Percentiles rank a stretch among this genome's conserved stretches.
phyloP scores from a whole-genome alignment of 2,329 filamentous ascomycete genomes.

The Arthroderma sp. region DNA sequence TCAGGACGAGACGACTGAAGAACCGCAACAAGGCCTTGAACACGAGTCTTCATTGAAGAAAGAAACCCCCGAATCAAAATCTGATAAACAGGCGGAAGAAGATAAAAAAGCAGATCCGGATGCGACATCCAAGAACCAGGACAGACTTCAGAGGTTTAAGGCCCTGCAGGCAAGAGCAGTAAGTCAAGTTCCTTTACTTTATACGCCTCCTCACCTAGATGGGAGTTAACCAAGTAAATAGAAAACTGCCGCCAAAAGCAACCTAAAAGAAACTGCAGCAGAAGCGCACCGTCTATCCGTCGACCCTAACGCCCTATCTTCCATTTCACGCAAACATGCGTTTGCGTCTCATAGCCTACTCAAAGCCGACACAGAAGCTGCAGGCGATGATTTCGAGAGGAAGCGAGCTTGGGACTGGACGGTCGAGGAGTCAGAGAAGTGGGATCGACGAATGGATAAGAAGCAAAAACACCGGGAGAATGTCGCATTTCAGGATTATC shows the following conservation, averaged over 20 bases:
- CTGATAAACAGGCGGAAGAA: neutral
- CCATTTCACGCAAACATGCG: conserved; percentile 73
- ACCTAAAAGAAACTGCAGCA: conserved; percentile 70
- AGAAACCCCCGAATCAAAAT: conserved; percentile 6
- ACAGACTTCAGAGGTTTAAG: conserved; percentile 72
- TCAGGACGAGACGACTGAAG: neutral
- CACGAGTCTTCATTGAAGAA: conserved; percentile 5
- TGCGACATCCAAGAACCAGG: conserved; percentile 33
- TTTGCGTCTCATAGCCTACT: conserved; percentile 85
- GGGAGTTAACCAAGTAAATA: conserved; percentile 13
- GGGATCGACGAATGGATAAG: conserved; percentile 84
- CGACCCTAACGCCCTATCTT: conserved; percentile 63
- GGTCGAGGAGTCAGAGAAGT: conserved; percentile 80
- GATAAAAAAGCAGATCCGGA: conserved; percentile 9
- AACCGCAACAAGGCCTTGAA: neutral
- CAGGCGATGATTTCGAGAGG: conserved; percentile 86
- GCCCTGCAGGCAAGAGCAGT: conserved; percentile 67
- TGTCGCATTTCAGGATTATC: conserved; percentile 82
- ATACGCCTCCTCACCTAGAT: conserved; percentile 20
- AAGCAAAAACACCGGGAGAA: conserved; percentile 70
- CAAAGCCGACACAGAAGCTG: conserved; percentile 77
- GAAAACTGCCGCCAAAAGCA: conserved; percentile 40
- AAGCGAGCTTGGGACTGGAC: conserved; percentile 99
- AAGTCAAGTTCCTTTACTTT: conserved; percentile 15
- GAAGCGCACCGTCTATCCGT: conserved; percentile 69